A percentile compares a stretch with the other conserved stretches of the same genome.
Conservation (phyloP, 176 grass and related monocot genomes). For the Avena eriantha region DNA sequence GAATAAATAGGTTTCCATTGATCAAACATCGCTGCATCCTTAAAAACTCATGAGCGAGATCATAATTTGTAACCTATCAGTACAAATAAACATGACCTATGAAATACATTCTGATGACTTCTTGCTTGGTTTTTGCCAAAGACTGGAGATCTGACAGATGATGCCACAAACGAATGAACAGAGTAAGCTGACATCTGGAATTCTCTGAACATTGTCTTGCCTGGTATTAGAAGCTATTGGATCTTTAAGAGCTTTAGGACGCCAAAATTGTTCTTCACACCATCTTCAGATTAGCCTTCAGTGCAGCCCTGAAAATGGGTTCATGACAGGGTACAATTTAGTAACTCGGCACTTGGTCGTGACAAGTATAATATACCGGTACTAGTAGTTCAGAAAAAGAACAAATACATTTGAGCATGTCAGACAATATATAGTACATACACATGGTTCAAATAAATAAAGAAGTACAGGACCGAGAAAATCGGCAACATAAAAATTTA, state of each 20-base stretch:
- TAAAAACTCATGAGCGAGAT: too few relatives aligned
- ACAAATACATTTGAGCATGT: background rate
- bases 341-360: background rate
- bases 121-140: background rate
- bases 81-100: background rate
- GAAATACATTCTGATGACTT: background rate
- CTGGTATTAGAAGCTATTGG: background rate
- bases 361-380: background rate
- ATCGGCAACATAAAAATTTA: too few relatives aligned
- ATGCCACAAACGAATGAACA: background rate
- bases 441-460: too few relatives aligned
- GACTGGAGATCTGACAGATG: background rate
- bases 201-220: background rate
- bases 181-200: background rate
- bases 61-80: background rate
- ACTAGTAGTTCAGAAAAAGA: background rate
- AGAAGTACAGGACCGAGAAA: too few relatives aligned
- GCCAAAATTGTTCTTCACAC: background rate
- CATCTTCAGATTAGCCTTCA: constrained; percentile 34
- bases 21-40: too few relatives aligned
- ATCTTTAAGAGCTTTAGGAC: constrained; percentile 2
- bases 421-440: background rate
- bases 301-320: constrained; percentile 22
- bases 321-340: constrained; percentile 20
- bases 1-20: too few relatives aligned